Conservation (phyloP, 495 filamentous ascomycete species). For the Tuber brumale region DNA sequence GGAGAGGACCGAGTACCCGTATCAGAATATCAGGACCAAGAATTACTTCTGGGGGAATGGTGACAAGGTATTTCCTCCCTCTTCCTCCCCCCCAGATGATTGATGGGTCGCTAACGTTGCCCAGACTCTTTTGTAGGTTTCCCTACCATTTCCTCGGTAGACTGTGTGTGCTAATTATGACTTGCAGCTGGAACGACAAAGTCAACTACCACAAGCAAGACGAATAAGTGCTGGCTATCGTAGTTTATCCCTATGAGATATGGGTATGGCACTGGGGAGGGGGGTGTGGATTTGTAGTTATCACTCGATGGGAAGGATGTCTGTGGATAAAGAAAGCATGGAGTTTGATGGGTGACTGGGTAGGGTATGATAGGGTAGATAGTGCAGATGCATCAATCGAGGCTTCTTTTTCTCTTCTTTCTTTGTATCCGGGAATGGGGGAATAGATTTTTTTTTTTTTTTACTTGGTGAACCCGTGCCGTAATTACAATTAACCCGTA, state of each 20-base stretch:
- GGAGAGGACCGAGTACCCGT: constrained; percentile 82
- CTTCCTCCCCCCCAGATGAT: neutral
- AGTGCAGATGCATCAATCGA: neutral
- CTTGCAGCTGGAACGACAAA: constrained; percentile 74
- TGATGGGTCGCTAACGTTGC: constrained; percentile 41
- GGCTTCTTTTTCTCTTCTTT: neutral
- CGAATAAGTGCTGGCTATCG: constrained; percentile 44
- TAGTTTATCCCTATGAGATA: neutral
- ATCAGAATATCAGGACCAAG: constrained; percentile 86
- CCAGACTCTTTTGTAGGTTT: constrained; percentile 63
- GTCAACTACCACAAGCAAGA: constrained; percentile 98
- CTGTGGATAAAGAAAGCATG: neutral
- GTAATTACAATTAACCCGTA: neutral
- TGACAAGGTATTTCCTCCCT: constrained; percentile 65
- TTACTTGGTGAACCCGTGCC: neutral
- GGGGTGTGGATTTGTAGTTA: neutral
- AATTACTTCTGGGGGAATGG: constrained; percentile 89
- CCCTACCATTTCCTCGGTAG: constrained; percentile 9
- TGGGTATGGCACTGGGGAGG: neutral
- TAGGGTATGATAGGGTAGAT: neutral
- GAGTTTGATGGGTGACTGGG: neutral
- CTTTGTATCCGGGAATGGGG: neutral
- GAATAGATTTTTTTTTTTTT: neutral
- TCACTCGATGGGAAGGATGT: neutral
- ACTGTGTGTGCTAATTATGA: constrained; percentile 8